Conservation (phyloP, 2,329 filamentous ascomycete genomes). For the Aspergillus sclerotialis region DNA sequence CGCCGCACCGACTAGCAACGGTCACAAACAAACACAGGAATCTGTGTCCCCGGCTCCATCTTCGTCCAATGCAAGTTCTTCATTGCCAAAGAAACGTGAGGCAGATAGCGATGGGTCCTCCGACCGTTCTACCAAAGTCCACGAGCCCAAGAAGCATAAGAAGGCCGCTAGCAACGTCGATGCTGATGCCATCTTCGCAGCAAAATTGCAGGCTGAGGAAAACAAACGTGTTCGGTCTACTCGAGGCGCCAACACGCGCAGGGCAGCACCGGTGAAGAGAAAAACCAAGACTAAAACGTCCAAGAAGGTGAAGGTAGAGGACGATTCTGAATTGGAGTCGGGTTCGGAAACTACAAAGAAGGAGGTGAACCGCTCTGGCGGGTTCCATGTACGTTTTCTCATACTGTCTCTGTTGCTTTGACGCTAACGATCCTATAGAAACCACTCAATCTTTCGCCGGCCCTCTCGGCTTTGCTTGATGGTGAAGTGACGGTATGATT, state of each 20-base stretch:
- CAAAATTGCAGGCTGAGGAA: slow-evolving; percentile 85
- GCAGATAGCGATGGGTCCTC: slow-evolving; percentile 35
- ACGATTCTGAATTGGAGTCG: slow-evolving; percentile 70
- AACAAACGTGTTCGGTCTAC: slow-evolving; percentile 71
- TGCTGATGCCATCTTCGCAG: slow-evolving; percentile 79
- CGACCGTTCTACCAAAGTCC: slow-evolving; percentile 28
- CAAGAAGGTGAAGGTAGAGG: slow-evolving; percentile 67
- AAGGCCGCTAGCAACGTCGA: slow-evolving; percentile 59
- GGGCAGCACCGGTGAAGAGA: slow-evolving; percentile 56
- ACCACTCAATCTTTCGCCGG: slow-evolving; percentile 39
- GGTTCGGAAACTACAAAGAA: slow-evolving; percentile 53
- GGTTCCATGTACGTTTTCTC: slow-evolving; percentile 72
- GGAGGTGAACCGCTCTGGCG: slow-evolving; percentile 69
- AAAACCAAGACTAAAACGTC: slow-evolving; percentile 49
- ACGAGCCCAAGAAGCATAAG: slow-evolving; percentile 57
- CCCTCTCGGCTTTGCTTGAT: slow-evolving; percentile 38
- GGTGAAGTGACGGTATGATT: slow-evolving; percentile 37
- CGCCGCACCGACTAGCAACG: slow-evolving; percentile 25
- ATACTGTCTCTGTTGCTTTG: not conserved
- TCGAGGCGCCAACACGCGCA: slow-evolving; percentile 60
- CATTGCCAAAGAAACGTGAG: slow-evolving; percentile 35
- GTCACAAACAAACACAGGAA: slow-evolving; percentile 18
- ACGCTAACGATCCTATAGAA: slow-evolving; percentile 26
- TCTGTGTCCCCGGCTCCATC: slow-evolving; percentile 20
- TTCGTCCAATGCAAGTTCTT: slow-evolving; percentile 25